A percentile compares a stretch with the other conserved stretches of the same genome.
phyloP scores from a whole-genome alignment of 495 filamentous ascomycete species.

The Penicillium soppii region DNA sequence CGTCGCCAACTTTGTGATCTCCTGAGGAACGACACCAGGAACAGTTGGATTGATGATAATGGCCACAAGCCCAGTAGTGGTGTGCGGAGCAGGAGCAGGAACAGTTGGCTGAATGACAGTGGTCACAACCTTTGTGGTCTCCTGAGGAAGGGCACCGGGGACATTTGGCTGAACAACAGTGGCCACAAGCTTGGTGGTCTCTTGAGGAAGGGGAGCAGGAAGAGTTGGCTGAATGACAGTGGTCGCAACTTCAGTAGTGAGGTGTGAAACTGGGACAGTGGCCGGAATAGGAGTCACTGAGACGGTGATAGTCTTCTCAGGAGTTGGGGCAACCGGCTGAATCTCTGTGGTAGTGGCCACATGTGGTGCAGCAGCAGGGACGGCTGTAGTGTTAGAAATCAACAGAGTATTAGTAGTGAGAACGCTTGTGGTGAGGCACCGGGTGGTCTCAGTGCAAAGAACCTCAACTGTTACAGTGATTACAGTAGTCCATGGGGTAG shows the following conservation, averaged over 20 bases:
- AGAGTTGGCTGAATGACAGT: neutral
- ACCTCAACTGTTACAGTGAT: neutral
- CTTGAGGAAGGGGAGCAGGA: neutral
- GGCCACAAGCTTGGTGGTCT: neutral
- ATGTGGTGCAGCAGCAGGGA: neutral
- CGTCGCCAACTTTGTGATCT: neutral
- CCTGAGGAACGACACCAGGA: neutral
- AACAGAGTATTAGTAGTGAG: neutral
- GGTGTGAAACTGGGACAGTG: neutral
- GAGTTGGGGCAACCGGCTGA: neutral
- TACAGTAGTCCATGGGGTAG: neutral
- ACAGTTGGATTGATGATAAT: neutral
- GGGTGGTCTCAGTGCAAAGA: conserved; percentile 1
- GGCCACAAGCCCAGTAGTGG: neutral
- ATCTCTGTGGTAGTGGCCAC: neutral
- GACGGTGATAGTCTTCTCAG: neutral
- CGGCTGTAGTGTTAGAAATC: neutral
- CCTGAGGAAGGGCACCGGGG: neutral
- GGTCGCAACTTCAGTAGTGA: neutral
- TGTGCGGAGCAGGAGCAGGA: neutral
- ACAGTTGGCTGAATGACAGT: neutral
- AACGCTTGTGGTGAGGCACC: neutral
- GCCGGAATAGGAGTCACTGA: neutral
- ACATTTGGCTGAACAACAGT: neutral
- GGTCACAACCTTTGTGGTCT: neutral